phyloP scores from a whole-genome alignment of 176 grass and related monocot species.

The Poa pratensis region DNA sequence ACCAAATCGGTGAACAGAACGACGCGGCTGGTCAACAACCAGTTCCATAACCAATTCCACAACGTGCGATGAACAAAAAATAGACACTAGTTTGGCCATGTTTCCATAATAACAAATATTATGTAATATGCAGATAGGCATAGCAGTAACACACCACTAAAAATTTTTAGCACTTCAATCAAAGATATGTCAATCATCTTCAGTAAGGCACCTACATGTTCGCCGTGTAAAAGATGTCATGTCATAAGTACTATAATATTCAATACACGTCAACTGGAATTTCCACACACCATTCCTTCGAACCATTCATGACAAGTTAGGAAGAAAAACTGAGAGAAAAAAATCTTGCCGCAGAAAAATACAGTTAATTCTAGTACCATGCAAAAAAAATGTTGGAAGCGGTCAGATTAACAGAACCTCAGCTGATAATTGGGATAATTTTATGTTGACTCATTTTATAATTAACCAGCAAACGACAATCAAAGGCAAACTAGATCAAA shows the following conservation, averaged over 20 bases:
- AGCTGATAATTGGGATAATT: slow-evolving; percentile 38
- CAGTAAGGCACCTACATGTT: neutral
- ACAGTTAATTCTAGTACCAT: neutral
- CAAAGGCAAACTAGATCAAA: slow-evolving; percentile 21
- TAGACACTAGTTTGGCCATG: neutral
- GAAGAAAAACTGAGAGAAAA: neutral
- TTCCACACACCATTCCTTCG: neutral
- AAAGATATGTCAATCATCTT: no score
- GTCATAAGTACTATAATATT: slow-evolving; percentile 4
- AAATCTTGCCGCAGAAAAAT: neutral
- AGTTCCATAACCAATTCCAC: neutral
- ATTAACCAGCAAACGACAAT: slow-evolving; percentile 31
- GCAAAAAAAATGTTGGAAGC: neutral
- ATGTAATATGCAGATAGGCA: neutral
- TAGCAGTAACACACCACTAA: neutral
- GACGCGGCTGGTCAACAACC: neutral
- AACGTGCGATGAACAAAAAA: neutral
- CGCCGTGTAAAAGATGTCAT: neutral
- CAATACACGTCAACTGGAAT: neutral
- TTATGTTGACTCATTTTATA: slow-evolving; percentile 18
- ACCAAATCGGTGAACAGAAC: slow-evolving; percentile 1
- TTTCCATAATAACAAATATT: neutral
- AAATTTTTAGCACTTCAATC: neutral
- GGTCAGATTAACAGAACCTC: slow-evolving; percentile 14
- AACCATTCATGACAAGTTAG: slow-evolving; percentile 7